These are phyloP conservation scores for Strobilomyces confusus DNA, from an alignment of 768 basidiomycete species.

Conservation along the genomic window DNA sequence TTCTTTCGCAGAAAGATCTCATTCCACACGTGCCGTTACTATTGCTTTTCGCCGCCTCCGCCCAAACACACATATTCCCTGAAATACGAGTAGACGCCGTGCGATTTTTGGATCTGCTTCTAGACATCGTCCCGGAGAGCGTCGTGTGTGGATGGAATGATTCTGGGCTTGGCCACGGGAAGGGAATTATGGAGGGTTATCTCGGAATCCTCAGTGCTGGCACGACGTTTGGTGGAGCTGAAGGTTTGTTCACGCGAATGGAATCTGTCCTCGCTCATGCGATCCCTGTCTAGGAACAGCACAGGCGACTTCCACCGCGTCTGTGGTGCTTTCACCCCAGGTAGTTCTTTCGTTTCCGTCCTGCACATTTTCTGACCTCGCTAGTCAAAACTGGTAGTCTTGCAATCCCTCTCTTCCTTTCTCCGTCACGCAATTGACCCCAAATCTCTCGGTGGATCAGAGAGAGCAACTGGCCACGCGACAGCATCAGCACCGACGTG, in stretches of 20 bases:
- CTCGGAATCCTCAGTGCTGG: constrained; percentile 73
- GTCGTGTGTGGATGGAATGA: constrained; percentile 69
- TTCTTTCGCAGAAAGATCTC: constrained; percentile 53
- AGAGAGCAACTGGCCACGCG: constrained; percentile 6
- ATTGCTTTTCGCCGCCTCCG: constrained; percentile 83
- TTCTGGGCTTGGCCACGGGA: constrained; percentile 48
- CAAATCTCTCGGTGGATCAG: constrained; percentile 14
- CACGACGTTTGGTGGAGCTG: constrained; percentile 53
- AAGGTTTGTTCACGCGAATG: constrained; percentile 37
- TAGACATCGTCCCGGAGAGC: constrained; percentile 63
- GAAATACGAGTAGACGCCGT: constrained; percentile 91
- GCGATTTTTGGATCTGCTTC: constrained; percentile 69
- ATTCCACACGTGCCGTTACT: constrained; percentile 71
- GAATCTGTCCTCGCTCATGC: not conserved
- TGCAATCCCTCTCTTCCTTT: constrained; percentile 69
- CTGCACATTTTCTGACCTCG: constrained; percentile 7
- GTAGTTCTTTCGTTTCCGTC: constrained; percentile 33
- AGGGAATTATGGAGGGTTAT: constrained; percentile 72
- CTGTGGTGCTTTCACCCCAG: constrained; percentile 59
- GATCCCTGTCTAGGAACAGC: constrained; percentile 20
- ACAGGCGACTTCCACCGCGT: constrained; percentile 56
- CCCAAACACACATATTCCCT: constrained; percentile 92
- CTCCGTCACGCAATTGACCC: constrained; percentile 44
- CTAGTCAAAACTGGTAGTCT: constrained; percentile 75
- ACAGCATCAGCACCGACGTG: constrained; percentile 43